These are phyloP conservation scores for Mycena olivaceomarginata DNA, from an alignment of 768 basidiomycete genomes.

Conservation along the genomic window DNA sequence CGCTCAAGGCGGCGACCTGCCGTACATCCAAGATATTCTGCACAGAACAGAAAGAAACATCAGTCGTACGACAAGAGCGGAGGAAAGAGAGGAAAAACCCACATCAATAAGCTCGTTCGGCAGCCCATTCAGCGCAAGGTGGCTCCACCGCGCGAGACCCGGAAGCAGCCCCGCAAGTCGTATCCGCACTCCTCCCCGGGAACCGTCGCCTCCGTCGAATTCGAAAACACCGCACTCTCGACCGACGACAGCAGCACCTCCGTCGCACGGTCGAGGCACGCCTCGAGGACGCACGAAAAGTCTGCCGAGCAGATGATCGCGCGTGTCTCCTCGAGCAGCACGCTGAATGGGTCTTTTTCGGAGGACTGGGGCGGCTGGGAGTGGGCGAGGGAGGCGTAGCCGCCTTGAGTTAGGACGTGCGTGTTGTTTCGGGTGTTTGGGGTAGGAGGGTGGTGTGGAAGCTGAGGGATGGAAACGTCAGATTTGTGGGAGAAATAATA, in stretches of 20 bases:
- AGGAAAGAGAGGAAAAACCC: slow-evolving; percentile 54
- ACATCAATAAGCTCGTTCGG: slow-evolving; percentile 93
- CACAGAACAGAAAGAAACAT: slow-evolving; percentile 4
- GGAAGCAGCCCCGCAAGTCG: slow-evolving; percentile 89
- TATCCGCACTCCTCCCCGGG: slow-evolving; percentile 69
- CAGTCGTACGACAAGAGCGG: background rate
- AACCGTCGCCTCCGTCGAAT: slow-evolving; percentile 45
- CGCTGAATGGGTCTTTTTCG: slow-evolving; percentile 71
- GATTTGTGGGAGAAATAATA: slow-evolving; percentile 8
- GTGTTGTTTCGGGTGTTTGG: slow-evolving; percentile 80
- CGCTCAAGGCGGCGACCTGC: slow-evolving; percentile 82
- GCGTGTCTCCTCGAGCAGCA: slow-evolving; percentile 83
- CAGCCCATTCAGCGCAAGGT: slow-evolving; percentile 76
- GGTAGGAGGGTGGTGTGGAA: slow-evolving; percentile 87
- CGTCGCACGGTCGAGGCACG: slow-evolving; percentile 83
- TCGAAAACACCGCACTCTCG: slow-evolving; percentile 76
- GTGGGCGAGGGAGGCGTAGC: slow-evolving; percentile 52
- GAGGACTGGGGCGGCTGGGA: slow-evolving; percentile 47
- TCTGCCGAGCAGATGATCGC: slow-evolving; percentile 78
- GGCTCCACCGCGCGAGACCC: slow-evolving; percentile 87
- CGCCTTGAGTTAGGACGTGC: slow-evolving; percentile 82
- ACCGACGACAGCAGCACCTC: slow-evolving; percentile 79
- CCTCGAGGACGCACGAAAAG: slow-evolving; percentile 82
- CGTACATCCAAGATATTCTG: slow-evolving; percentile 78
- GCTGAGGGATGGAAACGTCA: slow-evolving; percentile 56